Base-by-base conservation (phyloP, 305 asterid genomes). In the Solanum hybrid region DNA sequence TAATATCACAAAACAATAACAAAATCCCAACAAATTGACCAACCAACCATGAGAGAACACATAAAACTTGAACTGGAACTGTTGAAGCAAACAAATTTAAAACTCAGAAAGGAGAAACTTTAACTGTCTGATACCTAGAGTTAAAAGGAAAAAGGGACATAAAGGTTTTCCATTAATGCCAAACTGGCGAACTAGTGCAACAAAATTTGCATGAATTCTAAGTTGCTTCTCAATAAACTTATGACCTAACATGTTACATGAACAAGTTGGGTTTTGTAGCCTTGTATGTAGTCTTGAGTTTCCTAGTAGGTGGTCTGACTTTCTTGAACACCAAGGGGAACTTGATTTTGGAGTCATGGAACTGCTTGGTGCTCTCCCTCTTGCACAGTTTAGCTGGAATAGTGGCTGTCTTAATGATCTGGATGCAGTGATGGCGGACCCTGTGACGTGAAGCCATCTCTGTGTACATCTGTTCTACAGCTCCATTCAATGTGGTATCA, bases 381-480 rank as follows among this genome's bases (percentile, higher is more conserved):
- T 96, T 95, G 94, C 98, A 96, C 3, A 94, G 95, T 91, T 95
- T 95, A 7, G 98, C 98, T 6, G 97, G 96, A 42, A 96, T 91
- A 3, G 98, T 96, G 82, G 97, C 98, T 0, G 98, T 95, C 92
- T 95, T 96, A 35, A 96, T 96, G 73, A 96, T 95, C 87, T 96
- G 98, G 79, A 95, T 95, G 92, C 98, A 95, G 66, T 95, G 97
- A 24, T 56, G 91, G 64, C 97, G 97, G 89, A 96, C 97, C 88
- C 96, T 95, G 94, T 95, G 98, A 72, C 98, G 97, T 17, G 98
- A 96, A 36, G 98, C 98, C 98, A 96, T 94, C 91, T 96, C 97
- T 1, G 93, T 94, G 94, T 94, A 96, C 98, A 96, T 96, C 86
- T 96, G 98, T 88, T 95, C 97, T 4, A 96, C 96, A 20, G 72